A percentile compares a stretch with the other conserved stretches of the same genome.
phyloP scores from a whole-genome alignment of 208 protist species.

The Endotrypanum monterogeii region DNA sequence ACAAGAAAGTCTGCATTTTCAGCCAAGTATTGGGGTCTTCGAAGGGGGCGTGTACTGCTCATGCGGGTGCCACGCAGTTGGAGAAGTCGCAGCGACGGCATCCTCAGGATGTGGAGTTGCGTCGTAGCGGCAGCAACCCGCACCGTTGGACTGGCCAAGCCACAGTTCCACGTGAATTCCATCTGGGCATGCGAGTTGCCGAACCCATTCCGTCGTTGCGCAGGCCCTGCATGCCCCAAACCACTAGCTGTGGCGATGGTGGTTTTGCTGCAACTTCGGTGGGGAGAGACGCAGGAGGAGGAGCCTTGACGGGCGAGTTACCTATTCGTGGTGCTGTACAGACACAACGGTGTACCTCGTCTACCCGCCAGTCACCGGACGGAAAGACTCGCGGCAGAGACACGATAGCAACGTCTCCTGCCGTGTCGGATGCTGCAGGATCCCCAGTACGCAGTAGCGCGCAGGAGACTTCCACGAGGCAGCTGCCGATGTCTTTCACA shows the following conservation, averaged over 20 bases:
- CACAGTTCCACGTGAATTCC: slow-evolving; percentile 44
- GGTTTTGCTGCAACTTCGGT: neutral
- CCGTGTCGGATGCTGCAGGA: neutral
- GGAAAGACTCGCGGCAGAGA: neutral
- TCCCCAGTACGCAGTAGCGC: neutral
- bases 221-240: slow-evolving; percentile 32
- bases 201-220: slow-evolving; percentile 58
- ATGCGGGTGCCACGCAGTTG: slow-evolving; percentile 20
- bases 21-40: slow-evolving; percentile 18
- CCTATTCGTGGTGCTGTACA: neutral
- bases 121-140: slow-evolving; percentile 22
- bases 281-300: neutral
- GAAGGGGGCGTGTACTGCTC: slow-evolving; percentile 2
- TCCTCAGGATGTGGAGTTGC: slow-evolving; percentile 33
- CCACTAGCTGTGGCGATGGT: neutral
- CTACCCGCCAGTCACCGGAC: neutral
- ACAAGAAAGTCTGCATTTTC: slow-evolving; percentile 53
- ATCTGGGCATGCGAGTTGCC: slow-evolving; percentile 34
- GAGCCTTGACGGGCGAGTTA: neutral
- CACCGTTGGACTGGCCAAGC: slow-evolving; percentile 34
- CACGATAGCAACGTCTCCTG: neutral
- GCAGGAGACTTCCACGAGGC: slow-evolving; percentile 4
- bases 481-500: neutral
- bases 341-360: neutral
- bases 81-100: slow-evolving; percentile 39